Conservation (phyloP, 495 filamentous ascomycete species). For the Copromyces sp. region DNA sequence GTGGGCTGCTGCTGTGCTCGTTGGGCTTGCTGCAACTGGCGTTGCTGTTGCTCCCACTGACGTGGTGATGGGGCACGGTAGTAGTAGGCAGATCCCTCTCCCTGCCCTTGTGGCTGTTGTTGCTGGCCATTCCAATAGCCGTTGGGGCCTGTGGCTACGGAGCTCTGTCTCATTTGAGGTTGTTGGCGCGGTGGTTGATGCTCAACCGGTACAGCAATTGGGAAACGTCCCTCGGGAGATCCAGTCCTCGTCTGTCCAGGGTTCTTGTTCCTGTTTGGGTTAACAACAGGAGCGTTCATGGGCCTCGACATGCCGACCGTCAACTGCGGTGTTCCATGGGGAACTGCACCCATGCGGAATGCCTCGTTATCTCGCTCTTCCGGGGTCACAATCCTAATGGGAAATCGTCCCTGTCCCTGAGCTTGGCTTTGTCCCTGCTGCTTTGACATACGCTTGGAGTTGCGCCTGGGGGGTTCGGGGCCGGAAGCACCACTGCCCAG, state of each 20-base stretch:
- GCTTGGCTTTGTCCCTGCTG: not conserved
- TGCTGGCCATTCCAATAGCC: constrained; percentile 3
- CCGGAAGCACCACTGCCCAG: not conserved
- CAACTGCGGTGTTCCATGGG: not conserved
- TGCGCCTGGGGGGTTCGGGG: not conserved
- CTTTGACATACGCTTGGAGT: not conserved
- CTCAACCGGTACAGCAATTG: constrained; percentile 2
- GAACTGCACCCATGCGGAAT: not conserved
- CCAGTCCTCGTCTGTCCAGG: constrained; percentile 17
- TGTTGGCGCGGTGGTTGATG: constrained; percentile 3
- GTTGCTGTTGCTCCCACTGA: constrained; percentile 4
- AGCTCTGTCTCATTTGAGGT: not conserved
- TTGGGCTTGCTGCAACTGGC: not conserved
- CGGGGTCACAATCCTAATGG: not conserved
- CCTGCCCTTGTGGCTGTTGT: constrained; percentile 2
- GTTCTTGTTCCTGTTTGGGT: constrained; percentile 14
- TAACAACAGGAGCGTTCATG: constrained; percentile 8
- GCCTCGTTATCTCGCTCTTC: not conserved
- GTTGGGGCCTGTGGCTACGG: not conserved
- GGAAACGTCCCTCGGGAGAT: constrained; percentile 14
- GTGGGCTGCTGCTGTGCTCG: not conserved
- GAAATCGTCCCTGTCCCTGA: not conserved
- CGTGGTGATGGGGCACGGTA: not conserved
- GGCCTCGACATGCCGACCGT: constrained; percentile 1
- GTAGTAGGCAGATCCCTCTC: not conserved